Percentiles rank a stretch among this genome's conserved stretches.
These are phyloP conservation scores for Lecanicillium sp. DNA, from an alignment of 2,329 filamentous ascomycete species.

Conservation along the genomic window DNA sequence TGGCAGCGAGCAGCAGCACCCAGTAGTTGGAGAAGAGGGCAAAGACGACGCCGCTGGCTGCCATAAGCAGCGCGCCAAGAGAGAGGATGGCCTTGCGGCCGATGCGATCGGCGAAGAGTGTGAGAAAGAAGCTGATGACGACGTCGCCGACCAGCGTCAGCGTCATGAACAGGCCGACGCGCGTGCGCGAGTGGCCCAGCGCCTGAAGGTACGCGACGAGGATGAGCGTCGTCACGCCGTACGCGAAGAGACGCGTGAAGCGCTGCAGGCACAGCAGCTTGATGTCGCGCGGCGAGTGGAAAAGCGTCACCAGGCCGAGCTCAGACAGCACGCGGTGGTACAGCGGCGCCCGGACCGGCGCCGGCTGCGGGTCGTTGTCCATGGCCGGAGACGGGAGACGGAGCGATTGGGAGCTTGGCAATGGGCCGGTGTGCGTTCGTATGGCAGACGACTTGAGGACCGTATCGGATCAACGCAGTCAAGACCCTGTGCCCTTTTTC, in stretches of 20 bases:
- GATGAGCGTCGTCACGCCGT: conserved; percentile 52
- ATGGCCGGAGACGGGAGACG: neutral
- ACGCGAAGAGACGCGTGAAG: conserved; percentile 58
- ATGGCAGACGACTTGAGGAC: too few species aligned
- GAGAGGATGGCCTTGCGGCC: conserved; percentile 50
- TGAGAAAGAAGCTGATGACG: conserved; percentile 52
- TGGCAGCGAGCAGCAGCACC: conserved; percentile 49
- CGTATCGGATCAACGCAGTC: too few species aligned
- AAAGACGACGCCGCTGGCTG: conserved; percentile 49
- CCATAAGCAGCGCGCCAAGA: conserved; percentile 50
- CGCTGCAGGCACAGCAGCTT: conserved; percentile 54
- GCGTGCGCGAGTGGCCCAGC: conserved; percentile 43
- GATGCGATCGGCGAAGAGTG: conserved; percentile 51
- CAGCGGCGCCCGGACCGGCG: neutral
- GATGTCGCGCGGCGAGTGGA: conserved; percentile 34
- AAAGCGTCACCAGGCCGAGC: conserved; percentile 2
- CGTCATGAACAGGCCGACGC: conserved; percentile 60
- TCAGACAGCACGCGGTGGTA: conserved; percentile 7
- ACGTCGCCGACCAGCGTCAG: conserved; percentile 56
- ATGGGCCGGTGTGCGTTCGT: too few species aligned
- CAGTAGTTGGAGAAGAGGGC: conserved; percentile 48
- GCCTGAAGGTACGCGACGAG: conserved; percentile 50
- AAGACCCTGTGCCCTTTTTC: too few species aligned
- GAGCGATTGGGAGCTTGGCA: neutral
- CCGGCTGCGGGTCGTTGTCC: neutral